Evolutionary conservation across 345 rosid genomes (phyloP).

Genomic region (Tarenaya hassleriana): DNA sequence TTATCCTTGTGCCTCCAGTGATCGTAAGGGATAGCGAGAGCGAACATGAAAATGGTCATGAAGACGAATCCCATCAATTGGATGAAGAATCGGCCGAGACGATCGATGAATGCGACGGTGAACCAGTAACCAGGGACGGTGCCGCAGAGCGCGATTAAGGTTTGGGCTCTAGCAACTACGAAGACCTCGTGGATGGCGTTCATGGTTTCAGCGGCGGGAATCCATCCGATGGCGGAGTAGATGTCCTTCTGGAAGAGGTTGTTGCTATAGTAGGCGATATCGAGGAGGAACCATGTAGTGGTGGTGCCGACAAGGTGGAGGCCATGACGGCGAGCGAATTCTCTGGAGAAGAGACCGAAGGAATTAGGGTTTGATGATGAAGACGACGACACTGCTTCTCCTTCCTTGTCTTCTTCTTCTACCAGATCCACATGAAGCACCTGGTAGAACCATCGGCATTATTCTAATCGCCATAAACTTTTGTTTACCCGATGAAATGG

Average conservation of each 20-base stretch:
- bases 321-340: conserved; percentile 51
- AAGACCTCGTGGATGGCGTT: conserved; percentile 60
- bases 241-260: conserved; percentile 64
- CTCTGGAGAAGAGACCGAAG: conserved; percentile 38
- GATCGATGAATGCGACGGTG: conserved; percentile 56
- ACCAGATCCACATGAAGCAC: conserved; percentile 24
- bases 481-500: too few species aligned
- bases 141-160: too few species aligned
- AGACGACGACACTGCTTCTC: background rate
- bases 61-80: conserved; percentile 59
- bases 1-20: conserved; percentile 43
- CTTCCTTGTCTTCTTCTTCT: conserved; percentile 27
- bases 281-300: conserved; percentile 65
- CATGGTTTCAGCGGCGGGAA: conserved; percentile 40
- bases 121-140: conserved; percentile 75
- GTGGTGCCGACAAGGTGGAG: conserved; percentile 60
- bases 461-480: too few species aligned
- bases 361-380: conserved; percentile 19
- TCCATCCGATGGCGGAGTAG: conserved; percentile 47
- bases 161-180: conserved; percentile 45
- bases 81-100: conserved; percentile 54
- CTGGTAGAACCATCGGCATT: too few species aligned
- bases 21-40: conserved; percentile 59
- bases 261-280: conserved; percentile 64
- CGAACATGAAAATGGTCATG: conserved; percentile 63